Evolutionary conservation across 306 rosid genomes (phyloP).

Genomic region (Ceratonia siliqua): DNA sequence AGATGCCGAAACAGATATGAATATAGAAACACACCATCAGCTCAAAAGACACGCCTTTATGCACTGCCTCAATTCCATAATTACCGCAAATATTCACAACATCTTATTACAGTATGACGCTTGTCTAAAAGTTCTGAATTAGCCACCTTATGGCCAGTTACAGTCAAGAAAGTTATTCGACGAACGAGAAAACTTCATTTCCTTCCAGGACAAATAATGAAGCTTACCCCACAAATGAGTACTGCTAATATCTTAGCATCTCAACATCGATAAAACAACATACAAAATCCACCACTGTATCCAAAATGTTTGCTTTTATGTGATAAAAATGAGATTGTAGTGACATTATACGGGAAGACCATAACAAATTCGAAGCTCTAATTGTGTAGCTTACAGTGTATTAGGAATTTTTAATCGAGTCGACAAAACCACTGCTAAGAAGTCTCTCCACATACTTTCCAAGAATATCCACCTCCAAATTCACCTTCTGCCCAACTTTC

Average conservation of each 20-base stretch:
- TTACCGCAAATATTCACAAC: too few species aligned
- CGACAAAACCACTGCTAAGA: conserved; percentile 60
- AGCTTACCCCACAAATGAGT: not conserved
- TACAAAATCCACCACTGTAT: not conserved
- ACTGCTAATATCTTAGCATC: not conserved
- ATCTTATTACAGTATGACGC: not conserved
- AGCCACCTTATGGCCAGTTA: not conserved
- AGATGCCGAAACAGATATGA: not conserved
- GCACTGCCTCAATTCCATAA: not conserved
- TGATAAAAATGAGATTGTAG: not conserved
- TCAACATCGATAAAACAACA: not conserved
- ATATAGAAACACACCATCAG: not conserved
- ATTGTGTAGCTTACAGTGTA: conserved; percentile 1
- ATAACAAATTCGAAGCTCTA: not conserved
- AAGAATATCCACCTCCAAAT: conserved; percentile 89
- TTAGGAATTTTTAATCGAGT: conserved; percentile 51
- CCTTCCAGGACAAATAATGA: not conserved
- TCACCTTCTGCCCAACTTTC: conserved; percentile 80
- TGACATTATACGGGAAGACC: not conserved
- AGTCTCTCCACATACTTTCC: conserved; percentile 96
- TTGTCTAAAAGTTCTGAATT: not conserved
- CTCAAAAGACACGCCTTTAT: not conserved
- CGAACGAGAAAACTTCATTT: not conserved
- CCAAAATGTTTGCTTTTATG: not conserved
- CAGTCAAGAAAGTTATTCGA: not conserved